Evolutionary conservation across 331 rosid genomes (phyloP).

Genomic region (Acacia pycnantha): DNA sequence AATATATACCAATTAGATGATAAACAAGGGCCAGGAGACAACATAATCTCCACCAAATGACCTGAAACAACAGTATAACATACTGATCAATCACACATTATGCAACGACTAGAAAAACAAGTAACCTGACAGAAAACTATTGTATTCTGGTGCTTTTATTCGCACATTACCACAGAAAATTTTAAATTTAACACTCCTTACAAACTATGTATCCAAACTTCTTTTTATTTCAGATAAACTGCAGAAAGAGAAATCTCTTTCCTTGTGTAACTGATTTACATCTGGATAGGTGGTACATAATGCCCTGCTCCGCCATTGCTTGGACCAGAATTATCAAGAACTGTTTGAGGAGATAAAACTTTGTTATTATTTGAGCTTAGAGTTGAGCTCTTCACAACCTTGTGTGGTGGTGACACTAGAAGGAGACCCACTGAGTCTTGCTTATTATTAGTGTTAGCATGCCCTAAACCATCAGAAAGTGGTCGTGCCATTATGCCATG

Average conservation of each 20-base stretch:
- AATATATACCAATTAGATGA: neutral
- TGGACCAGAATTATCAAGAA: neutral
- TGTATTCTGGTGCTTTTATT: neutral
- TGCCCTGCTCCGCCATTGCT: constrained; percentile 10
- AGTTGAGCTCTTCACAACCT: neutral
- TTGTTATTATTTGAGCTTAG: neutral
- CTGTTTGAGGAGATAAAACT: neutral
- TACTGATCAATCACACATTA: neutral
- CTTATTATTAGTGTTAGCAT: no score
- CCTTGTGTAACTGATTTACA: neutral
- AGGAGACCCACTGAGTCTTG: neutral
- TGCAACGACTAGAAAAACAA: neutral
- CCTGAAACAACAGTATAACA: neutral
- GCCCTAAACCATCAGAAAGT: neutral
- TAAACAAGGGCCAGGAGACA: neutral
- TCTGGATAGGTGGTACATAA: neutral
- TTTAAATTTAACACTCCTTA: neutral
- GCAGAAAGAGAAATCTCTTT: neutral
- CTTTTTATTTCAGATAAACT: neutral
- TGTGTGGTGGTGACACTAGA: neutral
- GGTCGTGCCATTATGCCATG: constrained; percentile 4
- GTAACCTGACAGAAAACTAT: neutral
- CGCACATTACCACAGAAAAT: neutral
- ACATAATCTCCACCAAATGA: neutral
- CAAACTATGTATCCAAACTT: neutral